Base-by-base conservation (phyloP, 2,329 filamentous ascomycete genomes). In the Beauveria asiatica region DNA sequence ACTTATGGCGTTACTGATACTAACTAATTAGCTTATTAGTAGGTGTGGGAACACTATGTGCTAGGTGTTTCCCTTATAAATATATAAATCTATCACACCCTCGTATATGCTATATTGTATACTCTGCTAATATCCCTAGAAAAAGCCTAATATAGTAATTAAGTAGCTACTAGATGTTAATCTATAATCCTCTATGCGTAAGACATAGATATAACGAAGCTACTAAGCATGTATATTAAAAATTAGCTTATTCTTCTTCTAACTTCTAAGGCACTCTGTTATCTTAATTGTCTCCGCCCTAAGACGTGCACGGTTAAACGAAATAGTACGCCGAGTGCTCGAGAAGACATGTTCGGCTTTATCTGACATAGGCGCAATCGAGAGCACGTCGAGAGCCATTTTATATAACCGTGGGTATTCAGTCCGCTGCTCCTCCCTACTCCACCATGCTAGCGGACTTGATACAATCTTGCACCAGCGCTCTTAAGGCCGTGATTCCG, bases 251-350 rank as follows among this genome's bases (percentile, higher is more conserved):
- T 37, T 51, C 49, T 37, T 51, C 17, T 37, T 59, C 61, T 54
- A 62, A 27, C 49, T 61, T 27, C 61, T 21, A 57, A 62, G 48
- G 57, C 61, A 62, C 57, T 62, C 57, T 16, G 53, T 53, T 49
- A 57, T 62, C 57, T 62, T 42, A 55, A 62, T 62, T 10, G 48
- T 60, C 8, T 62, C 61, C 25, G 53, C 53, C 44, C 50, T 46
- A 3, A 60, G 56, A 23, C 52, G 48, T 55, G 57, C 58, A 49
- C 52, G 56, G 30, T 62, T 30, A 37, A 37, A 62, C 19, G 53
- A 62, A 27, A 27, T 41, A 11, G 19, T 53, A 41, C 50, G 50
- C 5, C 50, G 30, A 39, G 33, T 53, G 50, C 50, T 41, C 10
- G 50, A 53, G 50, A 23, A 53, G n/a, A 53, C 50, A 9, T 33